Base-by-base conservation (phyloP, 2,329 filamentous ascomycete species). In the Epicoccum nigrum region DNA sequence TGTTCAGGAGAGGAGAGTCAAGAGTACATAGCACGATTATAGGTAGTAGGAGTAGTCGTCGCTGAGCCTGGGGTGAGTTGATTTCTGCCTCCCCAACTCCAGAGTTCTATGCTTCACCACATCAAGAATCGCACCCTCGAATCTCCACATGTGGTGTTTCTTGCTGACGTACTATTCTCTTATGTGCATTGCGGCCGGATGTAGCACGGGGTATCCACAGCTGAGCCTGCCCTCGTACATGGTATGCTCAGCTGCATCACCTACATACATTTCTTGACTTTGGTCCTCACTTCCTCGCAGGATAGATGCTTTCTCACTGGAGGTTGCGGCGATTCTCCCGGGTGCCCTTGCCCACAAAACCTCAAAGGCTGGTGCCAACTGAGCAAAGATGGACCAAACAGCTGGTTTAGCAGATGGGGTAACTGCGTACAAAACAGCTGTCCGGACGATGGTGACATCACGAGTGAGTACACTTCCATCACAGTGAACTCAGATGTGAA, bases 291-390 rank as follows among this genome's bases (percentile, higher is more conserved):
- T 11, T 1, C 5, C 2, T 17, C 4, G 27, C 13, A 45, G 35
- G 28, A 41, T 9, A 3, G 23, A 4, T 51, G 41, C 11, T 40
- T 51, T n/a, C 16, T 9, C 7, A 40, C 28, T 4, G 13, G 20
- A 4, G 23, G 16, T 4, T 51, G 41, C 7, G 6, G 16, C 2
- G 7, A 15, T 4, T 12, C 8, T n/a, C 27, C 27, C 27, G 17
- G 7, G 1, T 44, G 46, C 6, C 27, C 34, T 2, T 50, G 46
- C 11, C n/a, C 33, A 7, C 20, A 50, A 6, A 39, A 50, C 27
- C 27, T 50, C 4, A 50, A 34, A 13, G 40, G 33, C 8, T 50
- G 46, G 46, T 50, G 46, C 6, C 33, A 44, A 16, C 31, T 25
- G 7, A 39, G 28, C 15, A 15, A 31, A 4, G 16, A 27, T 7